Evolutionary conservation across 257 asterid species (phyloP).

Genomic region (Gentiana dahurica): DNA sequence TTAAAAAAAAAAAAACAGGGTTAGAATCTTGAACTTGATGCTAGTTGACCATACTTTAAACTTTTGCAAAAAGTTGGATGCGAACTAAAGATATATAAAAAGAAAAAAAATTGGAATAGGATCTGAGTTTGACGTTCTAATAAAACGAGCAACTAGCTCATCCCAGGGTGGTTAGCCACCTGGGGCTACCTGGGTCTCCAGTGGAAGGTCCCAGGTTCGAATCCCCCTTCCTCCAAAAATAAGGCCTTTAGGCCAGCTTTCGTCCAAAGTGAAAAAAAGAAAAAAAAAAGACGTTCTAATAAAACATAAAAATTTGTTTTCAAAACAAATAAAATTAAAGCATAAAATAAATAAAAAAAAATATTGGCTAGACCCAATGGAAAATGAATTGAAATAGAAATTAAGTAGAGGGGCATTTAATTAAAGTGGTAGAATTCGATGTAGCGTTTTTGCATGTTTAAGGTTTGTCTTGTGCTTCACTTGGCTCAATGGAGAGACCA

Average conservation of each 20-base stretch:
- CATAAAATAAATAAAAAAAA: neutral
- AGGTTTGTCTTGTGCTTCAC: slow-evolving; percentile 30
- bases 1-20: slow-evolving; percentile 11
- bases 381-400: slow-evolving; percentile 12
- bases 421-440: slow-evolving; percentile 25
- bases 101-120: neutral
- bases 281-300: no score
- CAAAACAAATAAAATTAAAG: neutral
- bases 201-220: no score
- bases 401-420: slow-evolving; percentile 11
- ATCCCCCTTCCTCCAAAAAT: no score
- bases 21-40: slow-evolving; percentile 33
- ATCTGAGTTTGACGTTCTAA: neutral
- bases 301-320: no score
- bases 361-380: neutral
- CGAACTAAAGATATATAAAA: neutral
- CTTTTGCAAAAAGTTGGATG: slow-evolving; percentile 14
- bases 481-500: slow-evolving; percentile 52
- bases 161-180: no score
- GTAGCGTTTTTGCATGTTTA: slow-evolving; percentile 18
- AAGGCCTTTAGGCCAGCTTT: no score
- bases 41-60: slow-evolving; percentile 30
- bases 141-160: no score
- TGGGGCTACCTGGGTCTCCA: no score
- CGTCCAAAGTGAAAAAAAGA: no score